Evolutionary conservation across 1,139 yeast species (phyloP), one percentile per base, ranked within the genome.

Genomic region (Pneumocystis jirovecii): DNA sequence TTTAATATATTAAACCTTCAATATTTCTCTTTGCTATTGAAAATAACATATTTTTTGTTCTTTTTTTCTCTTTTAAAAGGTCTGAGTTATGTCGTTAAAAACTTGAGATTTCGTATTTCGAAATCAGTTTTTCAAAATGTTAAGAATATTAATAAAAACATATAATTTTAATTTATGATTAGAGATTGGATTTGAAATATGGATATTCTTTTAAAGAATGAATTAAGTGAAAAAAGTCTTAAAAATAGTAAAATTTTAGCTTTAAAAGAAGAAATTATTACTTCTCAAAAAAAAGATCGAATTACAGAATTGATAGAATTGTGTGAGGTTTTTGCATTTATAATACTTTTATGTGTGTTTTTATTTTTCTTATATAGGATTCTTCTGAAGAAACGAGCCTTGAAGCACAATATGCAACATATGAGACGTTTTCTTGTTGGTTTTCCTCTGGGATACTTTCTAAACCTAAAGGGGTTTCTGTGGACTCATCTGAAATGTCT

Each of bases 371-470:
- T 78, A 85, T 19, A 15, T 50, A 50, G 57, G 57, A 50, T 25
- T 25, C 34, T 1, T 50, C 34, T 66, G 77, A 78, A 61, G 76
- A 79, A 12, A 82, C 82, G 2, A 78, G 79, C 64, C 75, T 89
- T 66, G 74, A 77, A 21, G 72, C 57, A 72, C 61, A 68, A 70
- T 1, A 68, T 70, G 56, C 71, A 71, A 29, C 74, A 75, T 25
- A 67, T 29, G n/a, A 37, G 56, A 8, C 39, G 61, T 35, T 68
- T 69, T n/a, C 82, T 80, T 67, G 83, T 69, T 21, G 61, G 64
- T 44, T 89, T 96, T 95, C 75, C 89, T 57, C 77, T 78, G 65
- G 81, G 81, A 63, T 80, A 82, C 66, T 90, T 87, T 73, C 80
- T 79, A 35, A 74, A 75, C n/a, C 89, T 78, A 76, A 84, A 84